These are phyloP conservation scores for Globisporangium splendens DNA, from an alignment of 352 stramenopile genomes.

Conservation along the genomic window DNA sequence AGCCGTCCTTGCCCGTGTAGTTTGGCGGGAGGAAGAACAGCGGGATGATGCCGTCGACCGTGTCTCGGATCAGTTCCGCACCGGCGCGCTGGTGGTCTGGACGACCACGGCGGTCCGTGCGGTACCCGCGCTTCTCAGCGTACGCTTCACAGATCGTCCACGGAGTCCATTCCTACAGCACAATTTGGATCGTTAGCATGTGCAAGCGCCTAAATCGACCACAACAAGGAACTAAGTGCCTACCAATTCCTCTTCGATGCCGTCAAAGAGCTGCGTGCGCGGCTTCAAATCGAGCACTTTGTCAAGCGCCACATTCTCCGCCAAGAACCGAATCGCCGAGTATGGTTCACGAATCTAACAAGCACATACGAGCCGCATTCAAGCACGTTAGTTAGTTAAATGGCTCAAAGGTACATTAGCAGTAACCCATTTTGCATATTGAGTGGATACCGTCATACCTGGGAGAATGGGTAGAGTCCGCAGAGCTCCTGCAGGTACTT, in stretches of 20 bases:
- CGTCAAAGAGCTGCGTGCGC: constrained; percentile 70
- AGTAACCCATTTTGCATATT: too few relatives aligned
- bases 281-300: constrained; percentile 68
- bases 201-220: not conserved
- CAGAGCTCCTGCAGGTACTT: constrained; percentile 85
- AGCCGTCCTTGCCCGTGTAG: constrained; percentile 57
- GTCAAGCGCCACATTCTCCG: constrained; percentile 71
- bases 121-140: constrained; percentile 78
- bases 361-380: too few relatives aligned
- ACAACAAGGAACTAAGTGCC: not conserved
- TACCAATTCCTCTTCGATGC: constrained; percentile 74
- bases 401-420: too few relatives aligned
- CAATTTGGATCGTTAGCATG: not conserved
- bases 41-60: constrained; percentile 75
- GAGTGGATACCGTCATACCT: constrained; percentile 25
- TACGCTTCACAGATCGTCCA: constrained; percentile 85
- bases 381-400: too few relatives aligned
- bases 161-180: constrained; percentile 68
- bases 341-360: constrained; percentile 83
- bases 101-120: constrained; percentile 70
- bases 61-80: constrained; percentile 77
- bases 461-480: constrained; percentile 78
- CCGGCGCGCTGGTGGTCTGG: constrained; percentile 80
- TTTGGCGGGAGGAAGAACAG: constrained; percentile 78
- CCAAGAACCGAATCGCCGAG: constrained; percentile 82